Evolutionary conservation across 257 asterid genomes (phyloP), one percentile per base, ranked within the genome.

Genomic region (Handroanthus guayacan): DNA sequence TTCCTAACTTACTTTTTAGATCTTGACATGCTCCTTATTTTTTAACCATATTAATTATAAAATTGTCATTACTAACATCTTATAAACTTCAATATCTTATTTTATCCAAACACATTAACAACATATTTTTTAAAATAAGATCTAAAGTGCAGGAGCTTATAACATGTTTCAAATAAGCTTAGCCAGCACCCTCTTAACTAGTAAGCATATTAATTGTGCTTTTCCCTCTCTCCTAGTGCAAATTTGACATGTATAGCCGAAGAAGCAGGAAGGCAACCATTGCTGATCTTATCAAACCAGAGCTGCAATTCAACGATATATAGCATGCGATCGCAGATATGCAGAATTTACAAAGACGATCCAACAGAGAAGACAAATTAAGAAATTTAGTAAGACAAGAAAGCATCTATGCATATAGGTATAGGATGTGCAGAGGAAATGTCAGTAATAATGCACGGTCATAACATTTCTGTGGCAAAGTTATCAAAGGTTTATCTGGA

Each of bases 401-500:
- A 44, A 56, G 31, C n/a, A 3, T 25, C 3, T 8, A 58, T 20
- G 39, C n/a, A 25, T 11, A 20, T 12, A 58, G 14, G 34, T 4
- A 68, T 45, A 16, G 61, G 61, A 68, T 43, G 34, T 25, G 9
- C 44, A 39, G 50, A n/a, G 38, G 63, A 14, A 36, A 34, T 16
- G 47, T 20, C 12, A 20, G 17, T 4, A 17, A 7, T 17, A 11
- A 8, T 58, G 25, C 39, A 66, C 3, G 41, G 44, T 66, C 41
- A 44, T n/a, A 44, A 67, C 12, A 18, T 2, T 47, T 55, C 54
- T 20, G n/a, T 34, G 9, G 44, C 14, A 31, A 43, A 16, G 10
- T 56, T 56, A 41, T 9, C 61, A 34, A 13, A 69, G 36, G 37
- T 41, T 66, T 45, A 44, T 43, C 56, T 20, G 11, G 71, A 71